Evolutionary conservation across 352 stramenopile species (phyloP).

Genomic region (Hyaloperonospora arabidopsidis): DNA sequence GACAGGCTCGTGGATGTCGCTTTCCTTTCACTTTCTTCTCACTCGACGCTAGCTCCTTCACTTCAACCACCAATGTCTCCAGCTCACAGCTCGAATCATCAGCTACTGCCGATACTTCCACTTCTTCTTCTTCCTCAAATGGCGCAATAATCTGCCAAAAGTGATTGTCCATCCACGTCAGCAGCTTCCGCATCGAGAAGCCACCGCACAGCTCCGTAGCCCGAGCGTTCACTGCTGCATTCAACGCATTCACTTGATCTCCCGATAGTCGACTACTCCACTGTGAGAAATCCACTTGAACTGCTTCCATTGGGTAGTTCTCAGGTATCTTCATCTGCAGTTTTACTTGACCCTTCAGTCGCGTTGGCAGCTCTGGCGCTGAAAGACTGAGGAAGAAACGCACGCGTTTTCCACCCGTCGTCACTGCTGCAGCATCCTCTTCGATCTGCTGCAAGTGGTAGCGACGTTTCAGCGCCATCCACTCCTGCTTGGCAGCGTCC

Average conservation of each 20-base stretch:
- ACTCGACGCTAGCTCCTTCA: not conserved
- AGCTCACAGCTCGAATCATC: not conserved
- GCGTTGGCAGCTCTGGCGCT: conserved; percentile 49
- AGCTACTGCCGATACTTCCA: conserved; percentile 2
- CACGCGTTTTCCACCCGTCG: conserved; percentile 9
- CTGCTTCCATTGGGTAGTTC: conserved; percentile 41
- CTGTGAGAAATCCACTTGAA: conserved; percentile 42
- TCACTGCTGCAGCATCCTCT: conserved; percentile 14
- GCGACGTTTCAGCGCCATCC: conserved; percentile 53
- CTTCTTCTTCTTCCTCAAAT: conserved; percentile 11
- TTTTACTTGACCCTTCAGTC: conserved; percentile 51
- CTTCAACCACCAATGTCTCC: not conserved
- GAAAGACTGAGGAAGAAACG: conserved; percentile 53
- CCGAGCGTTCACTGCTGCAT: conserved; percentile 27
- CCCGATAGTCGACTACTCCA: conserved; percentile 41
- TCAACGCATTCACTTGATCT: conserved; percentile 32
- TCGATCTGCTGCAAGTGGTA: conserved; percentile 41
- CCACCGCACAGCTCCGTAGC: conserved; percentile 38
- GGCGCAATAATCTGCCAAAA: conserved; percentile 36
- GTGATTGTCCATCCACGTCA: conserved; percentile 84
- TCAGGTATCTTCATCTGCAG: conserved; percentile 42
- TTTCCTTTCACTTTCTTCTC: conserved; percentile 22
- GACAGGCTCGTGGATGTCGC: conserved; percentile 28
- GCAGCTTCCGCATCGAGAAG: conserved; percentile 52
- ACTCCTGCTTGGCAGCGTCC: conserved; percentile 44